A percentile compares a stretch with the other conserved stretches of the same genome.
phyloP scores from a whole-genome alignment of 2,329 filamentous ascomycete genomes.

The Aureobasidium pullulans region DNA sequence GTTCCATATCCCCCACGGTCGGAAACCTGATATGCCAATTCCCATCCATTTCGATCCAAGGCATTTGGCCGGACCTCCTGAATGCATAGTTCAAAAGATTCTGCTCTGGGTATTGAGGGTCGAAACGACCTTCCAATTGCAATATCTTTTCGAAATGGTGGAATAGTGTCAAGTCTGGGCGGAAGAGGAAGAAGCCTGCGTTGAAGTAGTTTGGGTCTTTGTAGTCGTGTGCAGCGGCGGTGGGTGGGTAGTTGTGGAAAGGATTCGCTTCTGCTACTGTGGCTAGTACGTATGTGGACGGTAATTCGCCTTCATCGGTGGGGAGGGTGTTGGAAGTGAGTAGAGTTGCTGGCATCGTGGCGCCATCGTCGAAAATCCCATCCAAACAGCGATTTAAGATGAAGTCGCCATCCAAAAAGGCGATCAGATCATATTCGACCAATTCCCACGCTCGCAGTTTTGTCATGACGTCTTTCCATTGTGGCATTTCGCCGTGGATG shows the following conservation, averaged over 20 bases:
- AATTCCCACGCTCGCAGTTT: conserved; percentile 33
- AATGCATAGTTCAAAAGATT: conserved; percentile 31
- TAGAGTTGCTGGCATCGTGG: conserved; percentile 13
- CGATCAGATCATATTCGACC: conserved; percentile 27
- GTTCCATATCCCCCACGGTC: conserved; percentile 27
- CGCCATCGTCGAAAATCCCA: conserved; percentile 27
- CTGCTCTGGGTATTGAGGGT: conserved; percentile 30
- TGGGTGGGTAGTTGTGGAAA: conserved; percentile 30
- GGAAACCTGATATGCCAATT: conserved; percentile 32
- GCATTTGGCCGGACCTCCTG: conserved; percentile 30
- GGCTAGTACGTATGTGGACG: conserved; percentile 28
- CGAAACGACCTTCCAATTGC: conserved; percentile 25
- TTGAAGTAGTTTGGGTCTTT: conserved; percentile 28
- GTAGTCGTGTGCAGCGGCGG: conserved; percentile 22
- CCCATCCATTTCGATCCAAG: conserved; percentile 28
- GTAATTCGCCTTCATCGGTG: conserved; percentile 22
- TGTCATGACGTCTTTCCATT: conserved; percentile 30
- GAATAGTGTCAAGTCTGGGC: conserved; percentile 25
- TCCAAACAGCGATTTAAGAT: conserved; percentile 24
- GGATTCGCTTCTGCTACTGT: conserved; percentile 27
- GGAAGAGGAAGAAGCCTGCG: conserved; percentile 32
- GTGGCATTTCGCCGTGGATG: conserved; percentile 1
- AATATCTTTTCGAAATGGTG: conserved; percentile 28
- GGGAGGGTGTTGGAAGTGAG: not conserved
- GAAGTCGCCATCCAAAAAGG: conserved; percentile 29